Evolutionary conservation across 2,329 filamentous ascomycete species (phyloP).

Genomic region (Dactylonectria estremocensis): DNA sequence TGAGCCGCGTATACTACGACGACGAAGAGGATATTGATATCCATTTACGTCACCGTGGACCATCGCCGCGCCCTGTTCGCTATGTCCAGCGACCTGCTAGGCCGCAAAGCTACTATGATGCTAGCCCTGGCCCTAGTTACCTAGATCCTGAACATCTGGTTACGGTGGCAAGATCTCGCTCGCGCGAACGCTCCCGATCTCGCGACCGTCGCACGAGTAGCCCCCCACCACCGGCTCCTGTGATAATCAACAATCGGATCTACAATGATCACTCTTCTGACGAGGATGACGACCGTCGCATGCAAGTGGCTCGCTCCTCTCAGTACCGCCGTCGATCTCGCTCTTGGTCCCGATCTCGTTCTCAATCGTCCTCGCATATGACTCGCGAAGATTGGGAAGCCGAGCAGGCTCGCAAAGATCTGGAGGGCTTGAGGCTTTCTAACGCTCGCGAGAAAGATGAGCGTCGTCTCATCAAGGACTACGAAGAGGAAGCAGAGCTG

Average conservation of each 20-base stretch:
- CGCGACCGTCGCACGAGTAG: constrained; percentile 63
- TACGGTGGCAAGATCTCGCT: constrained; percentile 59
- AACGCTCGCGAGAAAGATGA: constrained; percentile 54
- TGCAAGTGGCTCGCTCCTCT: constrained; percentile 48
- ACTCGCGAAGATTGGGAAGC: constrained; percentile 61
- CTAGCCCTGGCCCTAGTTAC: constrained; percentile 57
- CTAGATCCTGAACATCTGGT: constrained; percentile 61
- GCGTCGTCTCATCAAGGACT: constrained; percentile 57
- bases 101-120: constrained; percentile 58
- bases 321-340: constrained; percentile 48
- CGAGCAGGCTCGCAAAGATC: constrained; percentile 43
- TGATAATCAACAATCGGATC: constrained; percentile 73
- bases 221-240: constrained; percentile 55
- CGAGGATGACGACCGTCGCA: constrained; percentile 51
- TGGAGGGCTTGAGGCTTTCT: constrained; percentile 38
- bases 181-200: constrained; percentile 62
- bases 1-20: constrained; percentile 60
- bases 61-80: constrained; percentile 59
- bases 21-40: constrained; percentile 72
- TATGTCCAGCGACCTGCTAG: constrained; percentile 62
- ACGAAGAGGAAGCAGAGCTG: constrained; percentile 64
- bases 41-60: constrained; percentile 60
- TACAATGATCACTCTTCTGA: constrained; percentile 64
- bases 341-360: constrained; percentile 50
- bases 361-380: constrained; percentile 56